Percentiles rank a stretch among this genome's conserved stretches.
Evolutionary conservation across 2,329 filamentous ascomycete genomes (phyloP).

Genomic region (Nothomitra cinnamomea): DNA sequence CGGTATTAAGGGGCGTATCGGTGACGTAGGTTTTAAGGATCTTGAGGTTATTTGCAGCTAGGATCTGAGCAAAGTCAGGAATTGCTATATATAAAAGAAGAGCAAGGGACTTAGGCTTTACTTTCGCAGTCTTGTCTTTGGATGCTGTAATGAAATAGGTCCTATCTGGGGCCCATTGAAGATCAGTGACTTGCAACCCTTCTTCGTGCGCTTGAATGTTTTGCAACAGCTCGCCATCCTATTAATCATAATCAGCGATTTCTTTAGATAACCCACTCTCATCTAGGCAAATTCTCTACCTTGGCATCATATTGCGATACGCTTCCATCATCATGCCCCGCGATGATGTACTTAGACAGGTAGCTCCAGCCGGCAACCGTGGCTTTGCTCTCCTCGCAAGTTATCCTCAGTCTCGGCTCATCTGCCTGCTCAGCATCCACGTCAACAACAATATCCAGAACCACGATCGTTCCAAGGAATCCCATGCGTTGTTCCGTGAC

Average conservation of each 20-base stretch:
- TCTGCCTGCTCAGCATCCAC: conserved; percentile 67
- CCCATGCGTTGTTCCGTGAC: conserved; percentile 99
- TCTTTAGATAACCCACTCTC: conserved; percentile 9
- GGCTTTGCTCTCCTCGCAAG: conserved; percentile 90
- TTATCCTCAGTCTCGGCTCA: conserved; percentile 71
- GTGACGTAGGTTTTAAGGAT: conserved; percentile 83
- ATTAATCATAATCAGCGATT: background rate
- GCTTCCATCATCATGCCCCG: conserved; percentile 90
- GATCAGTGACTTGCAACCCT: conserved; percentile 68
- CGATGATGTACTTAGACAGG: conserved; percentile 87
- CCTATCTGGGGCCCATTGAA: conserved; percentile 86
- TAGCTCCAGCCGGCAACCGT: conserved; percentile 96
- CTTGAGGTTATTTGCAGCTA: conserved; percentile 60
- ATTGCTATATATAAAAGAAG: background rate
- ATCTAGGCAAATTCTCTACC: conserved; percentile 27
- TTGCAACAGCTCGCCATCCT: conserved; percentile 66
- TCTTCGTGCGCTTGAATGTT: conserved; percentile 76
- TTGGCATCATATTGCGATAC: conserved; percentile 85
- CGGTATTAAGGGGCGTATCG: conserved; percentile 94
- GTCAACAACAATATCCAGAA: conserved; percentile 76
- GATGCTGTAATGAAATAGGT: conserved; percentile 97
- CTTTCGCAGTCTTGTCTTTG: conserved; percentile 95
- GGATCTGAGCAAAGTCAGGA: conserved; percentile 43
- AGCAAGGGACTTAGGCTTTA: conserved; percentile 21
- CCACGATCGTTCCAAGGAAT: conserved; percentile 82